Evolutionary conservation across 2,329 filamentous ascomycete genomes (phyloP), one percentile per base, ranked within the genome.

Genomic region (Coccinonectria pachysandricola): DNA sequence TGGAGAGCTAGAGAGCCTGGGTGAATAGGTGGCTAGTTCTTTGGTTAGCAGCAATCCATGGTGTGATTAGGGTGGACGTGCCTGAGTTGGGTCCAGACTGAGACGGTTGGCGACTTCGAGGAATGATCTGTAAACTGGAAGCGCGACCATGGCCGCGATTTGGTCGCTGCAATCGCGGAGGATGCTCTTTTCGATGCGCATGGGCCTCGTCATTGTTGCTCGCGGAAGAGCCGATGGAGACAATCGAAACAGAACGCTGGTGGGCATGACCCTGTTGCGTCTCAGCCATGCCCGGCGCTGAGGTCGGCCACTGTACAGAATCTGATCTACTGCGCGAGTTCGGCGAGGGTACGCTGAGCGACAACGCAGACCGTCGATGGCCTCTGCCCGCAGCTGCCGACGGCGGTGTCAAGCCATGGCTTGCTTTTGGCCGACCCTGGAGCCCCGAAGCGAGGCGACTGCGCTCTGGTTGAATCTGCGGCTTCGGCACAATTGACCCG

Each of bases 231-330:
- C 77, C 79, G 42, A 88, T 72, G 7, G 83, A 88, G 23, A 88
- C 74, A 37, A 91, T 88, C 11, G 83, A 91, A 15, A 91, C 67
- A 3, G 83, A 88, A 42, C 81, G 68, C 50, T 79, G 75, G 44
- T 87, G 82, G 27, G 65, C 60, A 44, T 79, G 71, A n/a, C 65
- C 61, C 12, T 50, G 37, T 12, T 46, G 42, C 30, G 48, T 39
- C 24, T 56, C 49, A 32, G 36, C 30, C 35, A 43, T 40, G 28
- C 43, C 33, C 32, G 47, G 34, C 18, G 50, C 37, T n/a, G 46
- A 36, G 9, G 52, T 48, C 12, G 54, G 52, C 64, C 65, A 69
- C 39, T 65, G 64, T 15, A 64, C 51, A 5, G 65, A 63, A 7
- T 59, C 60, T 7, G 61, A 51, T 15, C 63, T 59, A 21, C 59